These are phyloP conservation scores for Raphanus hybrid DNA, from an alignment of 441 rosid genomes.

Conservation along the genomic window DNA sequence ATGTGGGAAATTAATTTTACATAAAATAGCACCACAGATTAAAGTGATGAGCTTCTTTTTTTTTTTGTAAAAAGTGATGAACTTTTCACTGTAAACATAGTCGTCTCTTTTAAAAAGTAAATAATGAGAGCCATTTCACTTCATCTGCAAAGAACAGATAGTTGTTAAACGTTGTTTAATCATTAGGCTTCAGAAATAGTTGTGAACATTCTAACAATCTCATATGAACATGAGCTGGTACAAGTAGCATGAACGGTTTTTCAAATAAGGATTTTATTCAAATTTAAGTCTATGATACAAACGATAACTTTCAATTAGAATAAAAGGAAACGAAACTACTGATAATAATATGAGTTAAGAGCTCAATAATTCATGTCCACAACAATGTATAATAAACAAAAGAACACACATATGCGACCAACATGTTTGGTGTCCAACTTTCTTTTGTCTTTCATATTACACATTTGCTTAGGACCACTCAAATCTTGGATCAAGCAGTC, in stretches of 20 bases:
- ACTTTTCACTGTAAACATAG: background rate
- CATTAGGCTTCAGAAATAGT: too few species aligned
- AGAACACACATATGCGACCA: slow-evolving; percentile 22
- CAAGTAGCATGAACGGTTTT: background rate
- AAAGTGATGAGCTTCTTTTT: background rate
- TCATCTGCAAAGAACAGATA: too few species aligned
- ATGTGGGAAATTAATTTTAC: background rate
- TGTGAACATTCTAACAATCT: background rate
- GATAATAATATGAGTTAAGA: background rate
- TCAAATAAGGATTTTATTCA: background rate
- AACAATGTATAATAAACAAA: background rate
- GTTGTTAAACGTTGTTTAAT: too few species aligned
- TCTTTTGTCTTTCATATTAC: slow-evolving; percentile 20
- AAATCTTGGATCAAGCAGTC: slow-evolving; percentile 25
- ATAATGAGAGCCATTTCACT: too few species aligned
- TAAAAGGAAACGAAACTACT: background rate
- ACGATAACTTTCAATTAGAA: background rate
- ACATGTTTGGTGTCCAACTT: slow-evolving; percentile 11
- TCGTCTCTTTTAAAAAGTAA: background rate
- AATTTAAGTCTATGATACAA: background rate
- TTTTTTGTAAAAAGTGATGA: too few species aligned
- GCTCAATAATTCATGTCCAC: background rate
- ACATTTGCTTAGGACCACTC: slow-evolving; percentile 13
- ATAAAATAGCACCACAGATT: background rate
- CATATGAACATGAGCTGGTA: slow-evolving; percentile 1